Conservation (phyloP, 2,329 filamentous ascomycete species). For the Beauveria brongniartii region DNA sequence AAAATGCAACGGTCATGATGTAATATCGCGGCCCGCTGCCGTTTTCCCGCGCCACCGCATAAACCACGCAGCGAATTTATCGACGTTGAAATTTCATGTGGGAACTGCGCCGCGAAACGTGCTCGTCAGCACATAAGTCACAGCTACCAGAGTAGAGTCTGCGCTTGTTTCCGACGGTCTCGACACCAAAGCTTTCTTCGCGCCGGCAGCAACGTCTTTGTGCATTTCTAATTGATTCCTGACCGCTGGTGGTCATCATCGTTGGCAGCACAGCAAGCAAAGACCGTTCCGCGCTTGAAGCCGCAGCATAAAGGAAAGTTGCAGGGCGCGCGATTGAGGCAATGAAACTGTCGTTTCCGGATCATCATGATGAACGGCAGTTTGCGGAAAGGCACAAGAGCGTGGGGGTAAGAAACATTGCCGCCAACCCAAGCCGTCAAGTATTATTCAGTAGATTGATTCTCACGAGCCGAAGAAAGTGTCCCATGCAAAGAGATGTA, state of each 20-base stretch:
- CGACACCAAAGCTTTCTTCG: neutral
- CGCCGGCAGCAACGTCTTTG: neutral
- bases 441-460: neutral
- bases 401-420: too few species aligned
- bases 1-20: neutral
- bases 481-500: neutral
- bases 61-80: neutral
- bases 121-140: neutral
- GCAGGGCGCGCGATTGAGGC: too few species aligned
- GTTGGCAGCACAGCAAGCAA: too few species aligned
- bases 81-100: neutral
- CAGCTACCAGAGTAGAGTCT: neutral
- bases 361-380: too few species aligned
- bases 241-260: too few species aligned
- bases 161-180: neutral
- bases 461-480: neutral
- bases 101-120: neutral
- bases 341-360: too few species aligned
- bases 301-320: too few species aligned
- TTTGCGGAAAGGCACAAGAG: too few species aligned
- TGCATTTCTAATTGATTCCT: neutral
- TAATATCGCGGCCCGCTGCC: constrained; percentile 1
- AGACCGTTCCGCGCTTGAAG: too few species aligned
- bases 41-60: neutral
- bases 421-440: neutral